These are phyloP conservation scores for Gardenia jasminoides DNA, from an alignment of 257 asterid genomes.

Conservation along the genomic window DNA sequence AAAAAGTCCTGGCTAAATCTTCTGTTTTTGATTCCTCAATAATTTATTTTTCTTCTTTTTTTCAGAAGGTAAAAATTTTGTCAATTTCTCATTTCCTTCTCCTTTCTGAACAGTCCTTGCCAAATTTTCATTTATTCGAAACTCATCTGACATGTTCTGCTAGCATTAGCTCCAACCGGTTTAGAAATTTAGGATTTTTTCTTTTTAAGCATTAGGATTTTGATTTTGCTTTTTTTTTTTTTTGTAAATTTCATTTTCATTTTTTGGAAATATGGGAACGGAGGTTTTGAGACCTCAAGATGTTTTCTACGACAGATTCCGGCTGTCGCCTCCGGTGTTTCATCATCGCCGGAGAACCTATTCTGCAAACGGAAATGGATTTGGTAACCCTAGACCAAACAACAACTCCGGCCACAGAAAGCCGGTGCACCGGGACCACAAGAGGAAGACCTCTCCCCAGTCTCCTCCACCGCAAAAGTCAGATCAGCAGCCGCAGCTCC, in stretches of 20 bases:
- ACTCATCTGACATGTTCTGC: neutral
- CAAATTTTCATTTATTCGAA: neutral
- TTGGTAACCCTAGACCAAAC: constrained; percentile 3
- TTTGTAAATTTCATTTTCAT: neutral
- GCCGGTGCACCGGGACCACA: constrained; percentile 23
- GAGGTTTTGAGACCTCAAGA: constrained; percentile 48
- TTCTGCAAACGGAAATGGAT: constrained; percentile 13
- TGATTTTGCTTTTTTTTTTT: neutral
- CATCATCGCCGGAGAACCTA: constrained; percentile 30
- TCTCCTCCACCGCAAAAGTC: neutral
- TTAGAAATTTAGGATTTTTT: neutral
- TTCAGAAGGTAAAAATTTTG: neutral
- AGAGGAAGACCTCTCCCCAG: neutral
- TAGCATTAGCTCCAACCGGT: neutral
- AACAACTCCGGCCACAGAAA: constrained; percentile 16
- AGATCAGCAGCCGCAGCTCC: neutral
- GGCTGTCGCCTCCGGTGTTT: constrained; percentile 15
- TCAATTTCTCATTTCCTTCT: neutral
- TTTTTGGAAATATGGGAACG: constrained; percentile 35
- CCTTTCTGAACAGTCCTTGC: neutral
- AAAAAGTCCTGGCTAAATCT: constrained; percentile 1
- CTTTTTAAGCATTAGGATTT: too few species aligned
- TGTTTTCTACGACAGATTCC: constrained; percentile 29
- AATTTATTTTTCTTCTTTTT: neutral
- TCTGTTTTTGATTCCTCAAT: neutral